Conservation (phyloP, 1,139 yeast species). For the Pichia sp. region DNA sequence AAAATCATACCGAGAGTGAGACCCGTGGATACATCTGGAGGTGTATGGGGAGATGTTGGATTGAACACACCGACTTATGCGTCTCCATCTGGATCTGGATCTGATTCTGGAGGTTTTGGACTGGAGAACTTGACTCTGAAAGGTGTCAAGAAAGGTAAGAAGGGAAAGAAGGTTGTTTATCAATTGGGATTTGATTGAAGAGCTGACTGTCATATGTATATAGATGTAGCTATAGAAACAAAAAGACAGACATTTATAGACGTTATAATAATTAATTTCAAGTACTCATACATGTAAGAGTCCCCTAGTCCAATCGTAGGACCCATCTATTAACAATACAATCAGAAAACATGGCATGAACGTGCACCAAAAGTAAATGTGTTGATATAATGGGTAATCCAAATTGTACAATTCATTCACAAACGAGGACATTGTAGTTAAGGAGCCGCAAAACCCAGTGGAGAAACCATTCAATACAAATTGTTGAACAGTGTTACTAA, state of each 20-base stretch:
- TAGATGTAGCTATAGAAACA: no score
- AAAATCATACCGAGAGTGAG: slow-evolving; percentile 32
- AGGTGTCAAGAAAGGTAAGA: slow-evolving; percentile 30
- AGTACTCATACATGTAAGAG: slow-evolving; percentile 1
- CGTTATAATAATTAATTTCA: no score
- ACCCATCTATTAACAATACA: slow-evolving; percentile 44
- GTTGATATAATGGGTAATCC: slow-evolving; percentile 17
- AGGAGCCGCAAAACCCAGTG: slow-evolving; percentile 71
- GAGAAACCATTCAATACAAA: slow-evolving; percentile 51
- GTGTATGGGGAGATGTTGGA: slow-evolving; percentile 35
- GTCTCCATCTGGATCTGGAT: no score
- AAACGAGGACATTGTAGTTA: slow-evolving; percentile 75
- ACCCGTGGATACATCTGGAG: slow-evolving; percentile 26
- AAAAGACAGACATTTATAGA: no score
- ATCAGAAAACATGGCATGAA: slow-evolving; percentile 34
- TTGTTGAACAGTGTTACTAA: slow-evolving; percentile 34
- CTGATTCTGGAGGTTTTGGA: no score
- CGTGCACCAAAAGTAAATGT: slow-evolving; percentile 33
- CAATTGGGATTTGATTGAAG: slow-evolving; percentile 32
- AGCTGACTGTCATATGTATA: no score
- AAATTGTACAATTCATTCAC: slow-evolving; percentile 54
- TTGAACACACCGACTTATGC: no score
- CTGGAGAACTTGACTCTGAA: no score
- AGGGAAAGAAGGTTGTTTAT: slow-evolving; percentile 37
- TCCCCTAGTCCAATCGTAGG: slow-evolving; percentile 47